A percentile compares a stretch with the other conserved stretches of the same genome.
Evolutionary conservation across 306 rosid genomes (phyloP).

Genomic region (Biancaea sappan): DNA sequence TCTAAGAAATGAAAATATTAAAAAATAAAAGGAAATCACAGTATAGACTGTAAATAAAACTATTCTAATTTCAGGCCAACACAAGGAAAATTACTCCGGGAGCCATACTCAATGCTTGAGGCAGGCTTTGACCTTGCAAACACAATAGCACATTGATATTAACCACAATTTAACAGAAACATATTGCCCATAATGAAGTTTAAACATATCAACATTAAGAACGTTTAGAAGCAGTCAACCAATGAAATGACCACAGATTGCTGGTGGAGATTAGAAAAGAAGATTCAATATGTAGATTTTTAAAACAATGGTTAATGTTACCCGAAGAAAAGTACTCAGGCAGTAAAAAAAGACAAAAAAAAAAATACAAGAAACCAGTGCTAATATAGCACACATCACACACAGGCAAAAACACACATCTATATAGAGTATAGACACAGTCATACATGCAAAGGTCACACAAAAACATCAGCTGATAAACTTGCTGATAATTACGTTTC

Average conservation of each 20-base stretch:
- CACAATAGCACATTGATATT: constrained; percentile 25
- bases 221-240: constrained; percentile 25
- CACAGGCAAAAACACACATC: neutral
- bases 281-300: neutral
- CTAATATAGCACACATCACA: constrained; percentile 11
- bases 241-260: neutral
- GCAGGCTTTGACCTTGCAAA: constrained; percentile 19
- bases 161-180: constrained; percentile 2
- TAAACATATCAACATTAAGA: constrained; percentile 9
- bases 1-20: constrained; percentile 6
- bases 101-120: neutral
- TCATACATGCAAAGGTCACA: constrained; percentile 13
- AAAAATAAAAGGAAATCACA: constrained; percentile 13
- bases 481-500: constrained; percentile 6
- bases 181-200: neutral
- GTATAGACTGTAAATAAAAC: neutral
- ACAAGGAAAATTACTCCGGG: neutral
- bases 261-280: neutral
- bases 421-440: too few species aligned
- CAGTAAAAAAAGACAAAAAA: constrained; percentile 9
- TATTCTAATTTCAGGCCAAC: constrained; percentile 16
- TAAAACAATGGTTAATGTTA: neutral
- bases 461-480: neutral
- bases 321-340: constrained; percentile 24
- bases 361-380: neutral